Conservation (phyloP, 1,139 yeast species). For the Protomyces gravidus region DNA sequence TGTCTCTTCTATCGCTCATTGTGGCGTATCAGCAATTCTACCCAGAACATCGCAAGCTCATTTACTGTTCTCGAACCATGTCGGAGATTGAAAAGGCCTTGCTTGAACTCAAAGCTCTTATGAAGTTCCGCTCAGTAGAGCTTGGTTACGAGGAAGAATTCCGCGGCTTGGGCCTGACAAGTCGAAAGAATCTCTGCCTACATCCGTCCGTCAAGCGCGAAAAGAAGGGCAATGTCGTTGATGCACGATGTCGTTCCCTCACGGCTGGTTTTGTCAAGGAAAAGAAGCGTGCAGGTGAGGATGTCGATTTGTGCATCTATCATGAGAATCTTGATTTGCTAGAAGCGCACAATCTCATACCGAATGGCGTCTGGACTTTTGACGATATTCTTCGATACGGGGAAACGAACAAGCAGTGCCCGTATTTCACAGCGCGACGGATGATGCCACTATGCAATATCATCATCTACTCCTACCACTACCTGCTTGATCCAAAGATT, state of each 20-base stretch:
- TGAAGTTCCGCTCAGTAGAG: slow-evolving; percentile 79
- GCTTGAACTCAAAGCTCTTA: slow-evolving; percentile 82
- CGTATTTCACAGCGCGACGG: slow-evolving; percentile 94
- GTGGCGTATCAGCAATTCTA: slow-evolving; percentile 85
- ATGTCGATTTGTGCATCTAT: slow-evolving; percentile 66
- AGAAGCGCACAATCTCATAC: slow-evolving; percentile 83
- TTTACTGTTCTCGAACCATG: slow-evolving; percentile 99
- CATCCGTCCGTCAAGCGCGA: slow-evolving; percentile 86
- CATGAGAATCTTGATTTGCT: slow-evolving; percentile 83
- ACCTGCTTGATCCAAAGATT: slow-evolving; percentile 90
- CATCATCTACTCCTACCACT: slow-evolving; percentile 92
- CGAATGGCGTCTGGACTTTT: slow-evolving; percentile 90
- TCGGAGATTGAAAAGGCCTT: slow-evolving; percentile 96
- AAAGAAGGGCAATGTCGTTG: slow-evolving; percentile 88
- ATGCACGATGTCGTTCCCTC: slow-evolving; percentile 90
- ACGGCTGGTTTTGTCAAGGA: slow-evolving; percentile 85
- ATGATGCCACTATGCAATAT: slow-evolving; percentile 95
- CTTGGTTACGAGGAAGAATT: slow-evolving; percentile 80
- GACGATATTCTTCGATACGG: slow-evolving; percentile 76
- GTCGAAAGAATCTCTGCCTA: slow-evolving; percentile 87
- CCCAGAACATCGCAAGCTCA: slow-evolving; percentile 89
- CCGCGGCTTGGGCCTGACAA: slow-evolving; percentile 86
- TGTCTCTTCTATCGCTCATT: slow-evolving; percentile 80
- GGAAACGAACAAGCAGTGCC: slow-evolving; percentile 75
- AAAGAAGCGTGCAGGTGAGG: slow-evolving; percentile 58